phyloP scores from a whole-genome alignment of 106 monocot species.

The Allium cepa region DNA sequence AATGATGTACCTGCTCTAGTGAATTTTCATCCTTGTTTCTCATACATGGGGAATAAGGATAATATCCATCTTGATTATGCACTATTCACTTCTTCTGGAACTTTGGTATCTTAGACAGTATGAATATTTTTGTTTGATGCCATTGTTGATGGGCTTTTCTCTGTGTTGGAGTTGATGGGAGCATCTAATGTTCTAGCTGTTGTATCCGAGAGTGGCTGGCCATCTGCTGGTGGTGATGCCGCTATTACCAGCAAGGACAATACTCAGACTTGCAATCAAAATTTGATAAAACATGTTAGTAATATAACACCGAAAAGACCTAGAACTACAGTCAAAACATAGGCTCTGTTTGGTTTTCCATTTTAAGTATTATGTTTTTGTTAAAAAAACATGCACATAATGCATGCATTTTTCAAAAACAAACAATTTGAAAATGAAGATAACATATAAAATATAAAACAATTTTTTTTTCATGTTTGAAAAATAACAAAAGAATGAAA shows the following conservation, averaged over 20 bases:
- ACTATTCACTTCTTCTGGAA: not conserved
- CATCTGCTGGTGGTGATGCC: not conserved
- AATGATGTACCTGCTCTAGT: not conserved
- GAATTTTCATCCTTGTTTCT: conserved; percentile 3
- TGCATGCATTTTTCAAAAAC: too few relatives aligned
- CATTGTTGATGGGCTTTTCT: conserved; percentile 1
- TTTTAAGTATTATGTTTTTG: too few relatives aligned
- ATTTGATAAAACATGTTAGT: not conserved
- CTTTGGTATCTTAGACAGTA: not conserved
- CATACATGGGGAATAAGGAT: not conserved
- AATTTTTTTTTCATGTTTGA: too few relatives aligned
- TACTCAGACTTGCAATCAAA: conserved; percentile 1
- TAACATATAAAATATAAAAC: too few relatives aligned
- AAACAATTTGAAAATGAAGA: too few relatives aligned
- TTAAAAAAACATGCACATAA: too few relatives aligned
- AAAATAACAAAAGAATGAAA: too few relatives aligned
- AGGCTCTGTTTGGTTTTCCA: too few relatives aligned
- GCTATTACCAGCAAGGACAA: not conserved
- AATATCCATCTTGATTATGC: not conserved
- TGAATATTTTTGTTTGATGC: conserved; percentile 11
- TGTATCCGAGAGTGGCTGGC: conserved; percentile 12
- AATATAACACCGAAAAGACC: conserved; percentile 9
- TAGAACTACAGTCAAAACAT: not conserved
- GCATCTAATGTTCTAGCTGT: not conserved
- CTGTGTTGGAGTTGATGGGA: conserved; percentile 2